Evolutionary conservation across 2,329 filamentous ascomycete genomes (phyloP), one percentile per base, ranked within the genome.

Genomic region (Neodidymelliopsis sp.): DNA sequence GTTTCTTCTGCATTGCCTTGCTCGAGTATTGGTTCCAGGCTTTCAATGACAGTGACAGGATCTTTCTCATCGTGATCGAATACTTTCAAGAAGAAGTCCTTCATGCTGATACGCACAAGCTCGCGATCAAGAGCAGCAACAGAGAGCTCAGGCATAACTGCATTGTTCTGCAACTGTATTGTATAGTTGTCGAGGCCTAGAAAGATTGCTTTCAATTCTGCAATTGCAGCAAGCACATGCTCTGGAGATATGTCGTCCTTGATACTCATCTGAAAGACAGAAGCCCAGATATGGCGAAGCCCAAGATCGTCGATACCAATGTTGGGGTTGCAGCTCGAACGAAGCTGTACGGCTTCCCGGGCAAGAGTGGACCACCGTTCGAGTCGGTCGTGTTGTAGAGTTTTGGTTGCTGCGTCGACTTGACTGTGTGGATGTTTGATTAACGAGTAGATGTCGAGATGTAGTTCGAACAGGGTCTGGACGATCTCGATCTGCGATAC

Each of bases 31-130:
- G 94, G 94, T 65, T 99, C 94, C 25, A 99, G 77, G 20, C 87
- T 94, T 65, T 97, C 91, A 49, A 99, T 97, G 15, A 97, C 84
- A 4, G 87, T 82, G 10, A 93, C 83, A 0, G 93, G 90, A 59
- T 97, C 87, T 35, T 87, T 85, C 49, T 87, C 83, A 48, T 94
- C 88, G 27, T 91, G 86, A 51, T 90, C 88, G 68, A 97, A 97
- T 0, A 99, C 83, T 27, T 87, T 90, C 39, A 91, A 81, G 72
- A 99, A 97, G 71, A 97, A 97, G 66, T 97, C 93, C 84, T 96
- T 94, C 0, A 93, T 97, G 11, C 90, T 96, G 24, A 97, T 81
- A 63, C 92, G 91, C 10, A 90, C 93, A 19, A 97, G 88, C 68
- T 99, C 93, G 44, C 91, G 86, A 55, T 97, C 92, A 6, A 94